A percentile compares a stretch with the other conserved stretches of the same genome.
These are phyloP conservation scores for Daedaleopsis sinensis DNA, from an alignment of 768 basidiomycete species.

Conservation along the genomic window DNA sequence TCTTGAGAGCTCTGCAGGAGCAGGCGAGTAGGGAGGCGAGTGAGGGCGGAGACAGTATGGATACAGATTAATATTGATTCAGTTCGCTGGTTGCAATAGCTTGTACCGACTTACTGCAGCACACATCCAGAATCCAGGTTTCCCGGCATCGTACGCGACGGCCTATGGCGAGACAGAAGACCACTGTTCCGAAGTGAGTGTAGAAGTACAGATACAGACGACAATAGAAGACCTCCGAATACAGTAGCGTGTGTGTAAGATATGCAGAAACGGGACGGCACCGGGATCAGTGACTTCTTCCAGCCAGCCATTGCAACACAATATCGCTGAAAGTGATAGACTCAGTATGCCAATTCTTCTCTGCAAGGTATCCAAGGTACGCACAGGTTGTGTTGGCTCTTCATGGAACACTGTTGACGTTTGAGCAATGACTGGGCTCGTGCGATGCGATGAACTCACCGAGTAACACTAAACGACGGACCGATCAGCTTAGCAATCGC, in stretches of 20 bases:
- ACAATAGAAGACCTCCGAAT: conserved; percentile 8
- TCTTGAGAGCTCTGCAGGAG: conserved; percentile 78
- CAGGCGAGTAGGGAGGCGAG: conserved; percentile 59
- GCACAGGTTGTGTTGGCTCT: conserved; percentile 90
- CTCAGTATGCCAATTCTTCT: conserved; percentile 6
- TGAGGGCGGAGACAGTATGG: conserved; percentile 62
- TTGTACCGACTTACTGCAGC: background rate
- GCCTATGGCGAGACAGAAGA: background rate
- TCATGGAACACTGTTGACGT: conserved; percentile 83
- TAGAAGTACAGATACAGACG: conserved; percentile 15
- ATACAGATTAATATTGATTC: conserved; percentile 70
- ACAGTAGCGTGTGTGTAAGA: conserved; percentile 3
- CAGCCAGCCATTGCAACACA: conserved; percentile 84
- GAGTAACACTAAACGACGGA: conserved; percentile 67
- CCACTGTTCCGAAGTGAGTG: background rate
- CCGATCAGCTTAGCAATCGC: background rate
- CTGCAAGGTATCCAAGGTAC: conserved; percentile 28
- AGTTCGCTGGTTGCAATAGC: background rate
- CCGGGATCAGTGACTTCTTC: conserved; percentile 60
- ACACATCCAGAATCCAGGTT: background rate
- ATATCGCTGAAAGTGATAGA: conserved; percentile 60
- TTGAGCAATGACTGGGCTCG: background rate
- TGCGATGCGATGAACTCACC: conserved; percentile 42
- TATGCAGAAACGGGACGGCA: background rate
- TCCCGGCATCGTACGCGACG: no score